Conservation (phyloP, 345 rosid species). For the Geranium rotundifolium region DNA sequence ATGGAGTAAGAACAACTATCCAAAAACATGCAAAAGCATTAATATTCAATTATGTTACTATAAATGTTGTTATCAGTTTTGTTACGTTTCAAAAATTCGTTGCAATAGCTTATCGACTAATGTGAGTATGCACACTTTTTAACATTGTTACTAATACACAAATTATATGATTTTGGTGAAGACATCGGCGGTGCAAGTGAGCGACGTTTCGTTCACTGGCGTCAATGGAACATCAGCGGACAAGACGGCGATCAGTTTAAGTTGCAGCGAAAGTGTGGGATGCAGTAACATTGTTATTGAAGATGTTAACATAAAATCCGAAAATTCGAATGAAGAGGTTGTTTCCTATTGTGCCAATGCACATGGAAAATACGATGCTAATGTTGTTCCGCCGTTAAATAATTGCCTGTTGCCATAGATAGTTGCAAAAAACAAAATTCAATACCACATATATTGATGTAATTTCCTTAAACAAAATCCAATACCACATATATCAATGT, state of each 20-base stretch:
- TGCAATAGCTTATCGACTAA: not conserved
- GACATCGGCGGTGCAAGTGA: slow-evolving; percentile 27
- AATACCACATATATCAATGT: no score
- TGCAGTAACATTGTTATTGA: slow-evolving; percentile 17
- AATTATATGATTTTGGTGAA: not conserved
- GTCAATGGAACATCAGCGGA: slow-evolving; percentile 26
- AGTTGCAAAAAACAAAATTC: no score
- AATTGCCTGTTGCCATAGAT: not conserved
- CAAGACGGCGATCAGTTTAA: slow-evolving; percentile 17
- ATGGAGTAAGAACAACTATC: slow-evolving; percentile 8
- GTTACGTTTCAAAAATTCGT: no score
- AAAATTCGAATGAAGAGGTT: not conserved
- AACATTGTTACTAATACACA: not conserved
- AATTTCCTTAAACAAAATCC: no score
- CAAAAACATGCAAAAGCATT: no score
- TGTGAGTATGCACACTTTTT: not conserved
- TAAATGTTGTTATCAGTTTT: no score
- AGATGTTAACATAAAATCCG: slow-evolving; percentile 7
- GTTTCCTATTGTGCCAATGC: not conserved
- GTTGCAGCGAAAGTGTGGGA: slow-evolving; percentile 17
- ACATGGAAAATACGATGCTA: not conserved
- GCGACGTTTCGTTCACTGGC: slow-evolving; percentile 17
- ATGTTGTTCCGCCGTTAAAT: not conserved
- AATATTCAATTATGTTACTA: no score
- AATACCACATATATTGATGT: no score